Evolutionary conservation across 805 yeast species (phyloP).

Genomic region (Debaryomyces tyrocola): DNA sequence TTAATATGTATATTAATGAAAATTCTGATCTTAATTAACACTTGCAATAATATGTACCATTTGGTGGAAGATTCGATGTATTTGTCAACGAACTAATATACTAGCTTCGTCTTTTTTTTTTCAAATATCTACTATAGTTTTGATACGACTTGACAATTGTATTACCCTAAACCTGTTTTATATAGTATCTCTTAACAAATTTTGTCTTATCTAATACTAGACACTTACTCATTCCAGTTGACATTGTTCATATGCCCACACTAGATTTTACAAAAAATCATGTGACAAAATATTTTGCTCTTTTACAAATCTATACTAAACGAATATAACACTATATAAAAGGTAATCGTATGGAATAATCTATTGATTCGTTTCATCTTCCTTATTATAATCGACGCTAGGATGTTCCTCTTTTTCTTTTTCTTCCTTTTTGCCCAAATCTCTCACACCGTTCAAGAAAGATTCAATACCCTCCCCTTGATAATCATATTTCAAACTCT

Average conservation of each 20-base stretch:
- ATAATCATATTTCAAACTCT: conserved; percentile 49
- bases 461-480: conserved; percentile 56
- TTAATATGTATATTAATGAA: not conserved
- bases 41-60: not conserved
- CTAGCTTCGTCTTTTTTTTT: not conserved
- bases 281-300: not conserved
- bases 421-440: not conserved
- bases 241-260: not conserved
- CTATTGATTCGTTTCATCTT: not conserved
- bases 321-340: not conserved
- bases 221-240: not conserved
- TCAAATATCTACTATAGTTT: not conserved
- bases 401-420: not conserved
- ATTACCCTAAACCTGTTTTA: too few species aligned
- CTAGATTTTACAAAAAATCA: not conserved
- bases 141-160: too few species aligned
- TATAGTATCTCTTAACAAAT: too few species aligned
- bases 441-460: conserved; percentile 45
- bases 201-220: not conserved
- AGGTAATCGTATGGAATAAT: not conserved
- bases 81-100: conserved; percentile 4
- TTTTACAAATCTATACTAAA: not conserved
- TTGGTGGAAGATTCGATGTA: not conserved
- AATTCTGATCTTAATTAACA: not conserved
- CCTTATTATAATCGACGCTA: too few species aligned